These are phyloP conservation scores for Erysimum cheiranthoides DNA, from an alignment of 345 rosid genomes.

Conservation along the genomic window DNA sequence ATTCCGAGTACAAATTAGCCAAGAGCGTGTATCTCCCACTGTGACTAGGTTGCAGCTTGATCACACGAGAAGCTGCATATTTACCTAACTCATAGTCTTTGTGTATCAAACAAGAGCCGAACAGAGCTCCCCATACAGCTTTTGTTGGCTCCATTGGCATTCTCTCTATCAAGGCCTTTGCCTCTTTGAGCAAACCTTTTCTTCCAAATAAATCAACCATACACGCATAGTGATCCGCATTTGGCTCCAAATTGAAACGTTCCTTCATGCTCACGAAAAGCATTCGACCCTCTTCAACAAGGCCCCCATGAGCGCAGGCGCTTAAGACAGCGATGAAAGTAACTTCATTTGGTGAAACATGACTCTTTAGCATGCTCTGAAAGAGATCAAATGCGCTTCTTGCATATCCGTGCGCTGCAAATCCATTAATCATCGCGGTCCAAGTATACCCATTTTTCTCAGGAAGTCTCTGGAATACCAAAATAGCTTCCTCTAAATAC, in stretches of 20 bases:
- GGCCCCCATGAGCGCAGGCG: conserved; percentile 52
- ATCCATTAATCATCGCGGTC: conserved; percentile 47
- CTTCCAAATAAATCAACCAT: conserved; percentile 49
- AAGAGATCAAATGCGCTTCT: conserved; percentile 39
- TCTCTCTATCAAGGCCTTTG: conserved; percentile 34
- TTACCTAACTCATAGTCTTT: conserved; percentile 30
- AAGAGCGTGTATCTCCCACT: conserved; percentile 57
- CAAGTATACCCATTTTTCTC: conserved; percentile 41
- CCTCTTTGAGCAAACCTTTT: conserved; percentile 43
- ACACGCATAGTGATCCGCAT: conserved; percentile 34
- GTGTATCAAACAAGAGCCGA: conserved; percentile 36
- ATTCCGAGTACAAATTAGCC: conserved; percentile 59
- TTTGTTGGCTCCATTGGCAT: conserved; percentile 49
- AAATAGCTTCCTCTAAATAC: conserved; percentile 39
- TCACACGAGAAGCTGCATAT: conserved; percentile 60
- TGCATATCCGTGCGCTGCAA: conserved; percentile 45
- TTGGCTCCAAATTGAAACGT: conserved; percentile 30
- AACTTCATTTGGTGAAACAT: conserved; percentile 43
- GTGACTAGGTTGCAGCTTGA: conserved; percentile 59
- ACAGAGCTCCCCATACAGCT: conserved; percentile 44
- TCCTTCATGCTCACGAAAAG: conserved; percentile 41
- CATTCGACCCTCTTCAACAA: conserved; percentile 43
- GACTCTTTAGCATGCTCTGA: conserved; percentile 28
- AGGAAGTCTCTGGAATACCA: conserved; percentile 35
- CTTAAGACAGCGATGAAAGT: conserved; percentile 46